Evolutionary conservation across 805 yeast genomes (phyloP), one percentile per base, ranked within the genome.

Genomic region (Barnettozyma sucrosica): DNA sequence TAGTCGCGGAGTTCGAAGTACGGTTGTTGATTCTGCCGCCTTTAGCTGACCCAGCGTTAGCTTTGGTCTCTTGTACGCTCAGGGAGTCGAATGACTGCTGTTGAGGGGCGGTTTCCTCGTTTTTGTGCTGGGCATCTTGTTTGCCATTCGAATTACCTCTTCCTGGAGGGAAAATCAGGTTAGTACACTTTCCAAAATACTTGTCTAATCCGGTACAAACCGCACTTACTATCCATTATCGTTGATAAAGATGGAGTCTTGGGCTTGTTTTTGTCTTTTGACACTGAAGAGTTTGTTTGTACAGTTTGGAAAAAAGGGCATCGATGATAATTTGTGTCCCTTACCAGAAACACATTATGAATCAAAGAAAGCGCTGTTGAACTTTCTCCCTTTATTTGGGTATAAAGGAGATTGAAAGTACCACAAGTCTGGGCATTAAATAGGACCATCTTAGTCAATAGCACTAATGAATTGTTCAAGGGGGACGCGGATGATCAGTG

Each of bases 61-160:
- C 30, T 30, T 14, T 32, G 14, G 24, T 14, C 8, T 39, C 45
- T 21, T 39, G 34, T n/a, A 42, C 37, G 23, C 39, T 16, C 16
- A 42, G 39, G 14, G 36, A 23, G 25, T 42, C 25, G 18, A 8
- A 23, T 23, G 14, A 23, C 41, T 44, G 47, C 20, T 44, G 25
- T 30, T 44, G 21, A 21, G 28, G 18, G 26, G 39, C 36, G 24
- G 40, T 7, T 8, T 13, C 5, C 37, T 16, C 14, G 37, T 36
- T 14, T 11, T 21, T 38, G 32, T 16, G 33, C 7, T n/a, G n/a
- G 10, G 16, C 18, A 19, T 26, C 37, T 28, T 28, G 32, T 14
- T 28, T 28, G 13, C 44, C 26, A 25, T 21, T 23, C 9, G 41
- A 19, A 18, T 18, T 21, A 13, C 23, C 39, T 36, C 45, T 21